These are phyloP conservation scores for Cryptococcus sp. DNA, from an alignment of 1,284 basidiomycete species.

Conservation along the genomic window DNA sequence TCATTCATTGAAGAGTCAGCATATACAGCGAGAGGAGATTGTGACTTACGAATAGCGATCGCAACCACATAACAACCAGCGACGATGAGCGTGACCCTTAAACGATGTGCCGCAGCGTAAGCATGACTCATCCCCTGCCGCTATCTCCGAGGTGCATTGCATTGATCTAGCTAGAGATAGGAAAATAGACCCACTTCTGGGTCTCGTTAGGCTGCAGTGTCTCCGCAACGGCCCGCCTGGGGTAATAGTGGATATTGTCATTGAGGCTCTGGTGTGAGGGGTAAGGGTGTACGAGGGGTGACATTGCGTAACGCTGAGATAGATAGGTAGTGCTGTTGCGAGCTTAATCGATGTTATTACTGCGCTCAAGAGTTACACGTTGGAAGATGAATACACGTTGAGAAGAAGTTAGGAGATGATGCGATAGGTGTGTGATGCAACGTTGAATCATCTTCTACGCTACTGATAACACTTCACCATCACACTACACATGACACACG, in stretches of 20 bases:
- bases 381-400: neutral
- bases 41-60: conserved; percentile 42
- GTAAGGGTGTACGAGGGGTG: too few species aligned
- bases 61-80: conserved; percentile 42
- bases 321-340: too few species aligned
- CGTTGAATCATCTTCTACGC: conserved; percentile 5
- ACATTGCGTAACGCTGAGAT: too few species aligned
- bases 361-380: too few species aligned
- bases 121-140: too few species aligned
- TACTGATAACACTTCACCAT: neutral
- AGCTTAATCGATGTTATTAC: too few species aligned
- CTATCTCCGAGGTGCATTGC: too few species aligned
- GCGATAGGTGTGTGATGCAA: neutral
- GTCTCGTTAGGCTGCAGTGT: neutral
- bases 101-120: neutral
- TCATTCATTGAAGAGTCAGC: neutral
- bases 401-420: neutral
- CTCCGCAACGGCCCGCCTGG: conserved; percentile 4
- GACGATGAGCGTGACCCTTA: conserved; percentile 45
- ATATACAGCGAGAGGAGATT: too few species aligned
- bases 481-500: too few species aligned
- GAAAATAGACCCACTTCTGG: neutral
- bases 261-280: neutral
- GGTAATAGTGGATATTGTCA: neutral
- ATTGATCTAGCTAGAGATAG: too few species aligned